Conservation (phyloP, 345 rosid genomes). For the Salix koriyanagi region DNA sequence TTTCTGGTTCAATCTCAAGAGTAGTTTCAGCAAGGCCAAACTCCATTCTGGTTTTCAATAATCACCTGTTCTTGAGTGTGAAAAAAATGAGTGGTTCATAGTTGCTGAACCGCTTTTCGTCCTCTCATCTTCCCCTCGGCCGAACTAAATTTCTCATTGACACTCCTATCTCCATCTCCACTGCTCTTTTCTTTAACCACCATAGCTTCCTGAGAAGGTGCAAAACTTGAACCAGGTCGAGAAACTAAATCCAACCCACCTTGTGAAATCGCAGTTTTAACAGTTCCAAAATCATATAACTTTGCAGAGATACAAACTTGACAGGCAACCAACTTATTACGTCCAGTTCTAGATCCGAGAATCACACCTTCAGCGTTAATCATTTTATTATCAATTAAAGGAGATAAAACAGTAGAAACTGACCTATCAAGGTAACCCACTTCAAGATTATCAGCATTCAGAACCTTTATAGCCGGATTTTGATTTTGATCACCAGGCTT, state of each 20-base stretch:
- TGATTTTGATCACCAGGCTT: neutral
- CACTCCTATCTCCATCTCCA: too few species aligned
- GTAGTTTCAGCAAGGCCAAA: neutral
- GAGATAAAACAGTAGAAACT: neutral
- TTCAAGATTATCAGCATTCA: neutral
- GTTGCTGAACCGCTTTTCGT: neutral
- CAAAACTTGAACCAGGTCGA: neutral
- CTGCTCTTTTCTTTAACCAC: too few species aligned
- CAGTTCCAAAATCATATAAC: neutral
- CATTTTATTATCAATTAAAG: neutral
- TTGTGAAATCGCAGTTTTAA: neutral
- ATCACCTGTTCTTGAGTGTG: neutral
- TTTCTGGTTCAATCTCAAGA: neutral
- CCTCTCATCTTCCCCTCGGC: neutral
- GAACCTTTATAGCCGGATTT: neutral
- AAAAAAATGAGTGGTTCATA: neutral
- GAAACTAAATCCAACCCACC: neutral
- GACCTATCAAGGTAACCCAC: neutral
- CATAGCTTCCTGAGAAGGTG: too few species aligned
- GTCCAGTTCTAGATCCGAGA: neutral
- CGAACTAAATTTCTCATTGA: too few species aligned
- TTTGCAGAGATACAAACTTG: neutral
- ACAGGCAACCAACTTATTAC: neutral
- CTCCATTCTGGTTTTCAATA: neutral
- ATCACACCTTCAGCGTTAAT: neutral